phyloP scores from a whole-genome alignment of 164 flowering plant species.

The Vitis vinifera region DNA sequence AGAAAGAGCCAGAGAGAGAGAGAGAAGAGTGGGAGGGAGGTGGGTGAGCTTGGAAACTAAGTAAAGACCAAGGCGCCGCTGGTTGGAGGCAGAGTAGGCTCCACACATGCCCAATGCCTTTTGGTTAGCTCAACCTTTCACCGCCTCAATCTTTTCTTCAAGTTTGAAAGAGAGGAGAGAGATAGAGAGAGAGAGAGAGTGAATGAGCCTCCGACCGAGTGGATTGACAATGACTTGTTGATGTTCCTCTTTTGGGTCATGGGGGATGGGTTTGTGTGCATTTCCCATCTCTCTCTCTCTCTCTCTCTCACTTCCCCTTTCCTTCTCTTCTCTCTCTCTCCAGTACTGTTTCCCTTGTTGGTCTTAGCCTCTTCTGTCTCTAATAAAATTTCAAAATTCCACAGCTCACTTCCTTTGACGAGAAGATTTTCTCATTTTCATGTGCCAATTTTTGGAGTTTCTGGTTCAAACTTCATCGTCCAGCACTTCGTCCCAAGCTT shows the following conservation, averaged over 20 bases:
- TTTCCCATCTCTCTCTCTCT: background rate
- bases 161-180: slow-evolving; percentile 10
- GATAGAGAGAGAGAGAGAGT: slow-evolving; percentile 7
- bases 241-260: slow-evolving; percentile 22
- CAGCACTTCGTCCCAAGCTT: no score
- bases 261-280: slow-evolving; percentile 15
- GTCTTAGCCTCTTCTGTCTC: background rate
- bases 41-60: slow-evolving; percentile 55
- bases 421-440: background rate
- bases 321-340: slow-evolving; percentile 1
- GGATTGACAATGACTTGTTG: slow-evolving; percentile 30
- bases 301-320: background rate
- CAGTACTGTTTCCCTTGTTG: background rate
- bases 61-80: slow-evolving; percentile 43
- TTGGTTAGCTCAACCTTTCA: slow-evolving; percentile 22
- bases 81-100: slow-evolving; percentile 33
- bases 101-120: slow-evolving; percentile 7
- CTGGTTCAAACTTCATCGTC: no score
- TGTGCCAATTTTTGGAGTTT: no score
- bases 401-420: slow-evolving; percentile 18
- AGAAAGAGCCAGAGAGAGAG: slow-evolving; percentile 11
- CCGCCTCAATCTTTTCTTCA: slow-evolving; percentile 21
- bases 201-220: slow-evolving; percentile 17
- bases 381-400: background rate
- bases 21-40: slow-evolving; percentile 7